Base-by-base conservation (phyloP, 2,329 filamentous ascomycete species). In the Emmonsia crescens region DNA sequence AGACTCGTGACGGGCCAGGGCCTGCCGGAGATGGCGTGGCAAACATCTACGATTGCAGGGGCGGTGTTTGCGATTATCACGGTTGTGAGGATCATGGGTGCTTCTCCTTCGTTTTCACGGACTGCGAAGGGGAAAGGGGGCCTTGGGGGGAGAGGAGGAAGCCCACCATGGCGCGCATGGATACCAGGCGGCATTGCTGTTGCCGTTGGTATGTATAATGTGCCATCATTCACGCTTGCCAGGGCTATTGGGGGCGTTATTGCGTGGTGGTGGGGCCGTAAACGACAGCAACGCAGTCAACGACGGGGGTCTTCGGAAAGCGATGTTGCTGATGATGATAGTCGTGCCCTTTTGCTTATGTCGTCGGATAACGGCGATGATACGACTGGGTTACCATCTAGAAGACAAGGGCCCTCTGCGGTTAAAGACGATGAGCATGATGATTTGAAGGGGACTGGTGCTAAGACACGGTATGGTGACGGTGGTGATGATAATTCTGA, bases 171-270 rank as follows among this genome's bases (percentile, higher is more conserved):
- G 91, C 82, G 89, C 68, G 78, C 85, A 1, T 89, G 85, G 72
- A 80, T 99, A 14, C 94, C 94, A 0, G 93, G 94, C 6, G 94
- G 94, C 0, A 96, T 99, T 69, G 93, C 94, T 2, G 93, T 99
- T 24, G 94, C 94, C 46, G 91, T 96, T 69, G 92, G 94, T 57
- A 99, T 99, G 85, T 99, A 97, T 76, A 99, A 97, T 69, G 91
- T 93, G 0, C 94, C 94, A 0, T 96, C 91, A 0, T 99, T 99
- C 72, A 99, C 94, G 0, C 79, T 99, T 44, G 92, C 94, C 0
- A 81, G 94, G 64, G 89, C 91, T 0, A 84, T 90, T 10, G 94
- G 94, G 2, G 94, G 94, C 0, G 65, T 86, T 51, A 76, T 87
- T 60, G 86, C 85, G 65, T 91, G 89, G 82, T 94, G 89, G 76